Conservation (phyloP, 2,329 filamentous ascomycete species). For the Aspergillus luchuensis region DNA sequence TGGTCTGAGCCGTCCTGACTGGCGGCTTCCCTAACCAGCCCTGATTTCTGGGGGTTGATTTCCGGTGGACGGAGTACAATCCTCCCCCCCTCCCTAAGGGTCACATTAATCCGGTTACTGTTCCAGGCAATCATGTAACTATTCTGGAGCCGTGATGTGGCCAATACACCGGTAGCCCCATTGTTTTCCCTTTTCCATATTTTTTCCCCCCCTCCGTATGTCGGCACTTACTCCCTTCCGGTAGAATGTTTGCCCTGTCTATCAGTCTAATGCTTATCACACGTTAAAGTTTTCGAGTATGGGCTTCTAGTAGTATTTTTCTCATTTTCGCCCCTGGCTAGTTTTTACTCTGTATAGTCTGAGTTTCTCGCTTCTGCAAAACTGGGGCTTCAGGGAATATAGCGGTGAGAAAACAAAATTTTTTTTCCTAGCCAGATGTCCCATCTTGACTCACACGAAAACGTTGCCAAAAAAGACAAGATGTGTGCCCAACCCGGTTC, state of each 20-base stretch:
- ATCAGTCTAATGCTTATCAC: neutral
- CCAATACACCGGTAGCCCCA: neutral
- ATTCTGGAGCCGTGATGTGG: conserved; percentile 9
- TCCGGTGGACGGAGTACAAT: neutral
- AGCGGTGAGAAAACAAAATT: neutral
- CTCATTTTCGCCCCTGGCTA: neutral
- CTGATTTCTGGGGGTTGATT: neutral
- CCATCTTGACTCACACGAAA: neutral
- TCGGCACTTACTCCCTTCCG: neutral
- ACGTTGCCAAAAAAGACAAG: neutral
- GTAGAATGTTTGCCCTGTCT: neutral
- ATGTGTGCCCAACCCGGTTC: neutral
- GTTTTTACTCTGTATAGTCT: neutral
- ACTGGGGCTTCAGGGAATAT: neutral
- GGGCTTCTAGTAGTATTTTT: neutral
- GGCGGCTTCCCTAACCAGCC: neutral
- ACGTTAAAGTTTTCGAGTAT: neutral
- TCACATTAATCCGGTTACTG: neutral
- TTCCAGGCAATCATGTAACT: conserved; percentile 10
- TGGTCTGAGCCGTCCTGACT: conserved; percentile 26
- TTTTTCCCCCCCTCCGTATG: neutral
- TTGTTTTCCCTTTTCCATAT: neutral
- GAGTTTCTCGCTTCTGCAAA: neutral
- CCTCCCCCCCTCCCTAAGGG: too few relatives aligned
- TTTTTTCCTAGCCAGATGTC: neutral